Evolutionary conservation across 2,329 filamentous ascomycete species (phyloP).

Genomic region (Aspergillus novoparasiticus): DNA sequence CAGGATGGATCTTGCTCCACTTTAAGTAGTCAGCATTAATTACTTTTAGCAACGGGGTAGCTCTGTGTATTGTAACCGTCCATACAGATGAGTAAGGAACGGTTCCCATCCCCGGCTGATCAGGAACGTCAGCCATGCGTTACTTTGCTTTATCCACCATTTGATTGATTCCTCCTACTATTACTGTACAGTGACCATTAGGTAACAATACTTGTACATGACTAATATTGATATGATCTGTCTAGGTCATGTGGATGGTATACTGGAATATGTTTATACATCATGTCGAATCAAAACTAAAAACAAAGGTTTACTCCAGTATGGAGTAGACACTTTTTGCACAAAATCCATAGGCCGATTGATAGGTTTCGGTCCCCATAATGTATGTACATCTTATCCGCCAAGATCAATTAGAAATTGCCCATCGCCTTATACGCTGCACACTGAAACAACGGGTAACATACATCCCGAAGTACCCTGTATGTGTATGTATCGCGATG

Average conservation of each 20-base stretch:
- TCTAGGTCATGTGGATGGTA: too few species aligned
- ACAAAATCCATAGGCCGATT: background rate
- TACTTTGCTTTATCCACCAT: too few species aligned
- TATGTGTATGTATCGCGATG: background rate
- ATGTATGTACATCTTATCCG: background rate
- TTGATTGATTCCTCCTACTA: background rate
- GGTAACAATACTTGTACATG: background rate
- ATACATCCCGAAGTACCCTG: background rate
- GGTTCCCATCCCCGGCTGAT: background rate
- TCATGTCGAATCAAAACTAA: background rate
- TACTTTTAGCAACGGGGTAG: background rate
- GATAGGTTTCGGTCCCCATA: background rate
- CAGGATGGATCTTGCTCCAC: background rate
- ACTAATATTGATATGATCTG: background rate
- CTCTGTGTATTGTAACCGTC: background rate
- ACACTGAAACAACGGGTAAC: background rate
- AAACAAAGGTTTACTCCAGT: background rate
- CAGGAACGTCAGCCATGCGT: background rate
- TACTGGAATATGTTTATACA: too few species aligned
- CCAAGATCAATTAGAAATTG: background rate
- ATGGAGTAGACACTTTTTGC: background rate
- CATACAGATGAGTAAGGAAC: background rate
- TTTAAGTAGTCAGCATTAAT: background rate
- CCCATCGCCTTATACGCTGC: background rate
- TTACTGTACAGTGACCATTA: background rate